Conservation (phyloP, 805 yeast genomes). For the Saturnispora kantuleensis region DNA sequence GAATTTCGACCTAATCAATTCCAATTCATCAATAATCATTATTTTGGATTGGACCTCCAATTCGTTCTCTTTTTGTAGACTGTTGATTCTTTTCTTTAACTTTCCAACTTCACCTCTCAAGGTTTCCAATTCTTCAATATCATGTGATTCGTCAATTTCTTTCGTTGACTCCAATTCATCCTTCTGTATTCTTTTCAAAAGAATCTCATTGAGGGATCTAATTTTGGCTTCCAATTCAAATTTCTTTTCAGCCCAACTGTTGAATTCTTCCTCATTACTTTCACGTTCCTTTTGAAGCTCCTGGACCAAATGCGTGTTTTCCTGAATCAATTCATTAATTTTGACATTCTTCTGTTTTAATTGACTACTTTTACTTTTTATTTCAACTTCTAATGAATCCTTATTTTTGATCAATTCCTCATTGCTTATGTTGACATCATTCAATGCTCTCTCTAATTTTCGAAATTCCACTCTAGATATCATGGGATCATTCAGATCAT, state of each 20-base stretch:
- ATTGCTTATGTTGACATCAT: constrained; percentile 23
- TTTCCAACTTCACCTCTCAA: constrained; percentile 17
- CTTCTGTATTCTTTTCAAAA: constrained; percentile 5
- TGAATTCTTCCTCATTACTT: constrained; percentile 23
- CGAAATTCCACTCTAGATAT: constrained; percentile 14
- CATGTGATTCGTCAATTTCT: constrained; percentile 4
- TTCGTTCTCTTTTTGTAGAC: constrained; percentile 41
- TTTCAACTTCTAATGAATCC: constrained; percentile 28
- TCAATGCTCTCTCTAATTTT: constrained; percentile 22
- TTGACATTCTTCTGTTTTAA: constrained; percentile 17
- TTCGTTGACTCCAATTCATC: constrained; percentile 3
- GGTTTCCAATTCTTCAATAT: constrained; percentile 3
- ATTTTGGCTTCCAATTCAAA: constrained; percentile 21
- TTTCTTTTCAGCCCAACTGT: constrained; percentile 22
- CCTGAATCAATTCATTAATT: constrained; percentile 22
- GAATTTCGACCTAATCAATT: constrained; percentile 33
- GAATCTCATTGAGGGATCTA: constrained; percentile 14
- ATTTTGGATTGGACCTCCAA: constrained; percentile 43
- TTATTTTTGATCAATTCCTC: constrained; percentile 26
- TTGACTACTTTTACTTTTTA: constrained; percentile 23
- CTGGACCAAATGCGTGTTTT: constrained; percentile 16
- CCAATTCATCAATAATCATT: constrained; percentile 45
- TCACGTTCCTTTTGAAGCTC: constrained; percentile 24
- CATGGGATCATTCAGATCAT: background rate
- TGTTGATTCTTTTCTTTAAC: constrained; percentile 23